A percentile compares a stretch with the other conserved stretches of the same genome.
phyloP scores from a whole-genome alignment of 495 filamentous ascomycete species.

The Neohortaea acidophila region DNA sequence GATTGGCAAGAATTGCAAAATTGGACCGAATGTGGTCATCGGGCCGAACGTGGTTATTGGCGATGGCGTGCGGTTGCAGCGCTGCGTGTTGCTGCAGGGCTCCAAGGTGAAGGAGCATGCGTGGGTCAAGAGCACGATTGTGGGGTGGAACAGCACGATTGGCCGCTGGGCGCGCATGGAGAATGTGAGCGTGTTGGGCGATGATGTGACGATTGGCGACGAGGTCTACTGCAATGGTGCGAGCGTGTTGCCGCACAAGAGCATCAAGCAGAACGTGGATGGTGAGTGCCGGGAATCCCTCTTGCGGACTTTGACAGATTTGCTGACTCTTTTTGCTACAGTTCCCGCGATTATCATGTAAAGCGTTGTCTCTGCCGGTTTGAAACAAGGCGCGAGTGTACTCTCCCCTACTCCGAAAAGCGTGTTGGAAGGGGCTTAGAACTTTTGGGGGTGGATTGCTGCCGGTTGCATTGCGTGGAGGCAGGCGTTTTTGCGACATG shows the following conservation, averaged over 20 bases:
- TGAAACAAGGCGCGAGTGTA: too few species aligned
- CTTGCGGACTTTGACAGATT: neutral
- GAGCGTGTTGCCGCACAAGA: conserved; percentile 93
- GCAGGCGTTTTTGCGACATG: too few species aligned
- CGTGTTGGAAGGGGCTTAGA: too few species aligned
- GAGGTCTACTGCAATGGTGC: conserved; percentile 99
- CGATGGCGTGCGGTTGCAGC: conserved; percentile 87
- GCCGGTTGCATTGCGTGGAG: too few species aligned
- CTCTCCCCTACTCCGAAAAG: too few species aligned
- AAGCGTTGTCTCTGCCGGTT: too few species aligned
- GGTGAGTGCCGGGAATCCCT: conserved; percentile 32
- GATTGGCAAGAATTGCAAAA: conserved; percentile 97
- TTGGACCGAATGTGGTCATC: conserved; percentile 94
- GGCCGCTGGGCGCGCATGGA: conserved; percentile 93
- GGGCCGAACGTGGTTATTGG: conserved; percentile 89
- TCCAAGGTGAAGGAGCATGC: conserved; percentile 97
- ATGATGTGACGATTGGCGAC: conserved; percentile 98
- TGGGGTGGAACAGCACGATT: conserved; percentile 96
- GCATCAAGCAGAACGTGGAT: conserved; percentile 97
- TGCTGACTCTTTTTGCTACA: neutral
- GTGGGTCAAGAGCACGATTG: conserved; percentile 98
- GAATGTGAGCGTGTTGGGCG: conserved; percentile 92
- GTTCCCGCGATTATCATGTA: conserved; percentile 19
- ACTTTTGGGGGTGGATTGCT: too few species aligned
- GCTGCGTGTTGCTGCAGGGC: conserved; percentile 76